Conservation (phyloP, 2,329 filamentous ascomycete genomes). For the Phoma herbarum region DNA sequence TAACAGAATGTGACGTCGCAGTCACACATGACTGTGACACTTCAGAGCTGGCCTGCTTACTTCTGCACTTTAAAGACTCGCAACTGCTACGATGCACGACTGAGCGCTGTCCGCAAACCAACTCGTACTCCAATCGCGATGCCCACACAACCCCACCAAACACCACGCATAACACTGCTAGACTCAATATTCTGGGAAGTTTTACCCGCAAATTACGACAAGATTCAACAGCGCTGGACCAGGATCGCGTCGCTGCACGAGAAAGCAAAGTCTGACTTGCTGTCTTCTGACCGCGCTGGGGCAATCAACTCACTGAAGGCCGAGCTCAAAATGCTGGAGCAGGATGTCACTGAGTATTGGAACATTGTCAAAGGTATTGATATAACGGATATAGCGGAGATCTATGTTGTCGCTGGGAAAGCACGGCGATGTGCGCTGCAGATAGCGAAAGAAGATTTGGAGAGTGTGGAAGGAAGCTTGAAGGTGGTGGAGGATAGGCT, state of each 20-base stretch:
- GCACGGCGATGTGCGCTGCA: conserved; percentile 20
- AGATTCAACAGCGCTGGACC: conserved; percentile 11
- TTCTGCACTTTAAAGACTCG: not conserved
- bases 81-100: not conserved
- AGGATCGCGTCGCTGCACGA: conserved; percentile 6
- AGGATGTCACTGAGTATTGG: conserved; percentile 22
- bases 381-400: conserved; percentile 24
- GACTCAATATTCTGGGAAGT: conserved; percentile 15
- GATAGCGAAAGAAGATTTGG: conserved; percentile 25
- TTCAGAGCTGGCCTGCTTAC: not conserved
- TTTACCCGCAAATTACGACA: conserved; percentile 8
- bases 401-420: conserved; percentile 26
- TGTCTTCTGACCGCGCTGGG: conserved; percentile 10
- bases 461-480: conserved; percentile 24
- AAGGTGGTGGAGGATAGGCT: conserved; percentile 12
- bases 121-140: not conserved
- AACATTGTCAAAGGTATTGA: conserved; percentile 12
- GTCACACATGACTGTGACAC: not conserved
- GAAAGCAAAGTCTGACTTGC: not conserved
- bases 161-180: conserved; percentile 4
- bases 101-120: not conserved
- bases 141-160: not conserved
- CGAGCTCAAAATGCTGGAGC: conserved; percentile 25
- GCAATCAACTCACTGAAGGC: conserved; percentile 24
- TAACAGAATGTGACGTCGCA: not conserved